Conservation (phyloP, 2,329 filamentous ascomycete genomes). For the Colletotrichum tropicicola region DNA sequence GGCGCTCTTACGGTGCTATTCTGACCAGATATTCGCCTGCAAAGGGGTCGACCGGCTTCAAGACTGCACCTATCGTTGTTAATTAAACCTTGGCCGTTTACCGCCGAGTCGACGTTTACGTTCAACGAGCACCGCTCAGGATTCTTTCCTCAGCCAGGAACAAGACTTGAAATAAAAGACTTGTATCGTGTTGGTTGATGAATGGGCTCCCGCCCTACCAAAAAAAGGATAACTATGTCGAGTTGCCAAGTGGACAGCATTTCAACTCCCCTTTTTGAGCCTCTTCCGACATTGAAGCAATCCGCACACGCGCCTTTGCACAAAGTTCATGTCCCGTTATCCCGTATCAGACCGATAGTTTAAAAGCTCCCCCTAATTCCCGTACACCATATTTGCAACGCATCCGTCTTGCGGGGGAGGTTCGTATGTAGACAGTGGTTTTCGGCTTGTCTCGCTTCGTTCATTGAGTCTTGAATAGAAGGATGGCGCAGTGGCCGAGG, state of each 20-base stretch:
- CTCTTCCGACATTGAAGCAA: background rate
- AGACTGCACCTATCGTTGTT: too few species aligned
- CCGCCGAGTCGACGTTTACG: too few species aligned
- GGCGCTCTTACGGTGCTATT: too few species aligned
- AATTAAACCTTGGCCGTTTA: too few species aligned
- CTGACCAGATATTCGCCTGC: too few species aligned
- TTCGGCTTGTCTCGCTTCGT: slow-evolving; percentile 10
- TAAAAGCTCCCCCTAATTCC: background rate
- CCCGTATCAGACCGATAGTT: slow-evolving; percentile 7
- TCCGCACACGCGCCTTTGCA: slow-evolving; percentile 13
- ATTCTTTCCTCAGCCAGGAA: too few species aligned
- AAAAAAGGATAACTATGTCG: background rate
- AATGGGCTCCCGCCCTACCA: background rate
- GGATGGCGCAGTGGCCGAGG: slow-evolving; percentile 96
- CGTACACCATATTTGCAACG: slow-evolving; percentile 15
- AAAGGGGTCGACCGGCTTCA: too few species aligned
- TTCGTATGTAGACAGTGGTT: slow-evolving; percentile 10
- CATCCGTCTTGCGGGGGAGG: background rate
- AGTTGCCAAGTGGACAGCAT: background rate
- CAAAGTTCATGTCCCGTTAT: slow-evolving; percentile 24
- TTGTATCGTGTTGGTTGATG: background rate
- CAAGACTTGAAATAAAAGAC: background rate
- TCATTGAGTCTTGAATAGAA: slow-evolving; percentile 99
- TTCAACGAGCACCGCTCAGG: too few species aligned
- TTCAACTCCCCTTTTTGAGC: background rate